A percentile compares a stretch with the other conserved stretches of the same genome.
phyloP scores from a whole-genome alignment of 1,139 yeast genomes.

The Geotrichum cucujoidarum region DNA sequence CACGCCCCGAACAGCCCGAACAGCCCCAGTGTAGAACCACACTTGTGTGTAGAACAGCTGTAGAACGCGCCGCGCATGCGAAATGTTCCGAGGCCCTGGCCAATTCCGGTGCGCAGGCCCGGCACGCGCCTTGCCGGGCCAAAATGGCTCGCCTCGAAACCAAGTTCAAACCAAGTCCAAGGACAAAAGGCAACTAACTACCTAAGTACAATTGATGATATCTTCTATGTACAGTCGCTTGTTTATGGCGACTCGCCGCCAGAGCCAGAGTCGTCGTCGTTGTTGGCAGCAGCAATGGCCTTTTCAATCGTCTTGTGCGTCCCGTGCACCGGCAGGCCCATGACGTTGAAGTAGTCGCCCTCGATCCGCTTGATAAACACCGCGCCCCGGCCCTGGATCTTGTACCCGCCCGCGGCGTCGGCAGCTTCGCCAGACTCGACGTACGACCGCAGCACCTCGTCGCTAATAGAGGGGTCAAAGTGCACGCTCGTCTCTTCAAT shows the following conservation, averaged over 20 bases:
- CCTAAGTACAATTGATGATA: too few relatives aligned
- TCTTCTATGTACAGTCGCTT: too few relatives aligned
- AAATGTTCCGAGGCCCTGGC: too few relatives aligned
- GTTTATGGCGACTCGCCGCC: slow-evolving; percentile 18
- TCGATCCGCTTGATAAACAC: slow-evolving; percentile 54
- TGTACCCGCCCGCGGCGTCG: slow-evolving; percentile 90
- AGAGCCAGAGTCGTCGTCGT: slow-evolving; percentile 20
- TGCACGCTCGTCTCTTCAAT: slow-evolving; percentile 46
- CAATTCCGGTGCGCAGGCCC: too few relatives aligned
- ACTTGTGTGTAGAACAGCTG: too few relatives aligned
- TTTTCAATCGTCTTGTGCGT: slow-evolving; percentile 46
- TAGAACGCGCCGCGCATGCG: too few relatives aligned
- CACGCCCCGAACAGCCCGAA: too few relatives aligned
- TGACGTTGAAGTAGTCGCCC: slow-evolving; percentile 87
- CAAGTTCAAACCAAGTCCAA: too few relatives aligned
- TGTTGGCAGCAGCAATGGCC: slow-evolving; percentile 30
- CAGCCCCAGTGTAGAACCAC: too few relatives aligned
- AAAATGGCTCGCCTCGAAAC: too few relatives aligned
- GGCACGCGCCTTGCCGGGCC: too few relatives aligned
- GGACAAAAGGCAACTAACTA: too few relatives aligned
- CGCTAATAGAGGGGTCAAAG: slow-evolving; percentile 47
- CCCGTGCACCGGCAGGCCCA: slow-evolving; percentile 72
- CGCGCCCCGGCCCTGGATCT: slow-evolving; percentile 71
- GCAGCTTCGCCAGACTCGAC: slow-evolving; percentile 68
- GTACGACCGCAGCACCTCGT: slow-evolving; percentile 54